Base-by-base conservation (phyloP, 345 rosid genomes). In the Carallia brachiata region DNA sequence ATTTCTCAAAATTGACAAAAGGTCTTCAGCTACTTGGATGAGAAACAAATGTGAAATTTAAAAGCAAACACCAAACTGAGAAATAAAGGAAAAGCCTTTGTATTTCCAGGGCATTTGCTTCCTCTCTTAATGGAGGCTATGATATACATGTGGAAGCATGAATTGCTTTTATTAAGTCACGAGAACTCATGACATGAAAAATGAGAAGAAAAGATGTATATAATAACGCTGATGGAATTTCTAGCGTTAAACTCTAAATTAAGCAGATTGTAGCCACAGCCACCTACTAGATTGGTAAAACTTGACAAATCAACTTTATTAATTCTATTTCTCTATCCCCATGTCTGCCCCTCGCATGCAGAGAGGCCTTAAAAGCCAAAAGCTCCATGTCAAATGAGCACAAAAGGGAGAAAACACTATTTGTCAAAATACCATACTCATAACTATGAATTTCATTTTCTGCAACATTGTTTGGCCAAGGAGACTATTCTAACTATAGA, bases 1-100 rank as follows among this genome's bases (percentile, higher is more conserved):
- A 12, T 60, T 27, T 61, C 59, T 36, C 23, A 37, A 16, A 63
- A 77, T 57, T 4, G 7, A 57, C 39, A n/a, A 57, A 39, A 58
- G 18, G 37, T 55, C 40, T 16, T 50, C 54, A 52, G 28, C 61
- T 53, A 31, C 32, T 6, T 13, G 50, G 17, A 63, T 0, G 5
- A 56, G 9, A 53, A 69, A 66, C 16, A 40, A 16, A 65, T 56
- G 50, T 15, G 13, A 44, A 47, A 36, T 23, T 54, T 4, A 53
- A 1, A 53, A 54, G 15, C n/a, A 28, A 6, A 31, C 19, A 30
- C 28, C 19, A 19, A 47, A 65, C 2, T 32, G 19, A 18, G 52
- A 28, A 63, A 63, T 18, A 15, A 27, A 39, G 36, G 17, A 15
- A 19, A 55, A 7, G 62, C 36, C 10, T 52, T 52, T 28, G 32